Conservation (phyloP, 345 rosid species). For the Ceriops zippeliana region DNA sequence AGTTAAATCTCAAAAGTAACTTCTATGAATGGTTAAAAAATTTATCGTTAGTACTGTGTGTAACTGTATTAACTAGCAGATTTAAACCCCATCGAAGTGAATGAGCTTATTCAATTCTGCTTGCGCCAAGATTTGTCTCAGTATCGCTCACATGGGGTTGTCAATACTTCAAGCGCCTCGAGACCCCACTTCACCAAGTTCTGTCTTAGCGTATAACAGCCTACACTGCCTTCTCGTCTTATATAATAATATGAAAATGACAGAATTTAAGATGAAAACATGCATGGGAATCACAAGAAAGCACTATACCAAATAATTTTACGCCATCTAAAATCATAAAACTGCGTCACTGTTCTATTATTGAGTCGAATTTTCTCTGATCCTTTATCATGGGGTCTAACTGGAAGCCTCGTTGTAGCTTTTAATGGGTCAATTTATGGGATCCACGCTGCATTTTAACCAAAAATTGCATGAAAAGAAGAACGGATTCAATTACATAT, state of each 20-base stretch:
- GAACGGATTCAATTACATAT: neutral
- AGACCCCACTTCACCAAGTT: slow-evolving; percentile 22
- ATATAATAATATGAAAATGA: neutral
- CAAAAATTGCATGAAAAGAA: slow-evolving; percentile 5
- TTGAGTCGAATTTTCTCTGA: slow-evolving; percentile 3
- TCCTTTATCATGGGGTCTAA: neutral
- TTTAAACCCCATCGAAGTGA: neutral
- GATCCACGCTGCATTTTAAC: neutral
- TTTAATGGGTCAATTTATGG: slow-evolving; percentile 9
- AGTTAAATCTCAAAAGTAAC: too few relatives aligned
- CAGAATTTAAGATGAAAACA: slow-evolving; percentile 4
- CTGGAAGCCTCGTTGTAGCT: too few relatives aligned
- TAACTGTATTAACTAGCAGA: slow-evolving; percentile 18
- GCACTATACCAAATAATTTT: neutral
- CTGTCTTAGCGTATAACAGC: neutral
- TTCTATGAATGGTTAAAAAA: too few relatives aligned
- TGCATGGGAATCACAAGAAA: slow-evolving; percentile 8
- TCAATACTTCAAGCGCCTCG: neutral
- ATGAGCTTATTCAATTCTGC: neutral
- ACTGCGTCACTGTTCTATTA: neutral
- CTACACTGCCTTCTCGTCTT: neutral
- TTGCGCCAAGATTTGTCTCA: slow-evolving; percentile 8
- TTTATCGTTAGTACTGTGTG: too few relatives aligned
- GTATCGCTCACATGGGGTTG: slow-evolving; percentile 30
- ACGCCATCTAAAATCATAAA: neutral